Evolutionary conservation across 2,329 filamentous ascomycete species (phyloP), one percentile per base, ranked within the genome.

Genomic region (Neofusicoccum sp.): DNA sequence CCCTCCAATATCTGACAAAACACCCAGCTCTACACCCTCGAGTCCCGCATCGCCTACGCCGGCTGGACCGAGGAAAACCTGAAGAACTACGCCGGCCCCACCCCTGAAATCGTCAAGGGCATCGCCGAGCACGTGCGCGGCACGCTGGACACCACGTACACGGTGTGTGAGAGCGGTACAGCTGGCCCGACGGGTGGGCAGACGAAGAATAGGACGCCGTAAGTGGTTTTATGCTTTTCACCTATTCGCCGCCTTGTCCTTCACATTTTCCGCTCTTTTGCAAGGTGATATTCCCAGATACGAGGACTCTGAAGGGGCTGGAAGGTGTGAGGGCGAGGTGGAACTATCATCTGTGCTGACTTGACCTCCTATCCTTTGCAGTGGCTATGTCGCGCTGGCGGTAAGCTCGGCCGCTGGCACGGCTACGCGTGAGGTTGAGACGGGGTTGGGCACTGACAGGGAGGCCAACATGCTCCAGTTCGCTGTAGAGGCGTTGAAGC

Each of bases 401-500:
- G 82, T 88, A 6, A 80, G 80, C 24, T 78, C 78, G 12, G 78
- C 82, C 16, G 73, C 73, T n/a, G 83, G 80, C 0, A 80, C 76
- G 0, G 77, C 79, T 62, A 82, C 78, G 58, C 79, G 78, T 59
- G 86, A 88, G 70, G 66, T 84, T 30, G 78, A 84, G 56, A 87
- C 85, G 1, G 82, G 80, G 6, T 71, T 80, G 26, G 80, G 77
- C 7, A 75, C 70, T 2, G 80, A 87, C 67, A 74, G 86, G 60
- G 80, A 83, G 68, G 80, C 65, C 54, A 89, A 88, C 68, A 88
- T 88, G 86, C 77, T 87, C 62, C 71, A 72, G 38, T 88, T 88
- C 78, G 84, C 85, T 0, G 76, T 79, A 3, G 84, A 84, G 70
- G 84, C 76, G 26, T 72, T 87, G 74, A 80, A 69, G 67, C 69